phyloP scores from a whole-genome alignment of 805 yeast species.

The Metschnikowia reukaufii region DNA sequence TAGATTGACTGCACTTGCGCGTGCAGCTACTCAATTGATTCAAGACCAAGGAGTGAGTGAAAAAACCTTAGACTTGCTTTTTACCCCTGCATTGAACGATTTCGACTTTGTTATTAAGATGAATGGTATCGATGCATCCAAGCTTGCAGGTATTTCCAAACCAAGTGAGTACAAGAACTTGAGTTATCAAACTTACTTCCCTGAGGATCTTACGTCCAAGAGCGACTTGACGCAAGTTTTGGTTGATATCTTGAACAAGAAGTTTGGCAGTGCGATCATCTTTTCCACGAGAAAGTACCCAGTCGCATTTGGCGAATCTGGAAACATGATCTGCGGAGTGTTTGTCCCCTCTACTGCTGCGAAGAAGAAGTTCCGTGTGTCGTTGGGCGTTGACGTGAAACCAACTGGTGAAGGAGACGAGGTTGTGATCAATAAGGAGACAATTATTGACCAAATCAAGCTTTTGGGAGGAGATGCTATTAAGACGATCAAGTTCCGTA shows the following conservation, averaged over 20 bases:
- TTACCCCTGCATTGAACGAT: slow-evolving; percentile 80
- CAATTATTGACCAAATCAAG: slow-evolving; percentile 70
- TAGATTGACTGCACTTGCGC: slow-evolving; percentile 82
- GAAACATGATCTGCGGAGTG: slow-evolving; percentile 73
- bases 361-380: slow-evolving; percentile 73
- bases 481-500: slow-evolving; percentile 38
- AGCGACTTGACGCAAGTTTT: slow-evolving; percentile 64
- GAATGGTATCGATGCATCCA: slow-evolving; percentile 43
- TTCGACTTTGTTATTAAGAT: slow-evolving; percentile 77
- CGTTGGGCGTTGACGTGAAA: slow-evolving; percentile 68
- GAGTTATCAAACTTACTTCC: slow-evolving; percentile 43
- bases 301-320: slow-evolving; percentile 54
- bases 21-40: slow-evolving; percentile 64
- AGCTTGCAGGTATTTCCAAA: slow-evolving; percentile 57
- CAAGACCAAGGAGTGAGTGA: slow-evolving; percentile 43
- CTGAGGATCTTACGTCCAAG: slow-evolving; percentile 46
- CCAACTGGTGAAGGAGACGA: slow-evolving; percentile 56
- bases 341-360: slow-evolving; percentile 66
- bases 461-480: slow-evolving; percentile 67
- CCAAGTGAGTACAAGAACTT: slow-evolving; percentile 62
- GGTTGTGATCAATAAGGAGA: slow-evolving; percentile 66
- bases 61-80: slow-evolving; percentile 52
- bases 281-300: slow-evolving; percentile 63
- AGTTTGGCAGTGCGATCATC: slow-evolving; percentile 65
- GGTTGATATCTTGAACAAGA: slow-evolving; percentile 57